Percentiles rank a stretch among this genome's conserved stretches.
phyloP scores from a whole-genome alignment of 768 basidiomycete species.

The Leccinum rimulosum region DNA sequence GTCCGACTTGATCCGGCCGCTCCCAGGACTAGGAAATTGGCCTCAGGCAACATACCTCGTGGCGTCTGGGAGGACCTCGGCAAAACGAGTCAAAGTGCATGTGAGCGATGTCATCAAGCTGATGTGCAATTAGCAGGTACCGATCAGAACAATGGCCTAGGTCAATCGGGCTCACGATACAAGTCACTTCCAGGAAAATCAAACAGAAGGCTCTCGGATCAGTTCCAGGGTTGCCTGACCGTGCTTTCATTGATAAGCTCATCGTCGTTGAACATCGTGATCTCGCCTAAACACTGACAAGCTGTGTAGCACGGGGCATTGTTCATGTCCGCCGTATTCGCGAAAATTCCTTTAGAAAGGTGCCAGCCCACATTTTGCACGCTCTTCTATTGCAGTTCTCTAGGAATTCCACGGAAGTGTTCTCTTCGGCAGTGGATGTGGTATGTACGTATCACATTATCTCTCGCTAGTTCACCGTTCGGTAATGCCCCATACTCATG shows the following conservation, averaged over 20 bases:
- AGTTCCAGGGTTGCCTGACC: slow-evolving; percentile 4
- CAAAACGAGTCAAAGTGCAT: slow-evolving; percentile 10
- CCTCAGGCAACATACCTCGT: slow-evolving; percentile 3
- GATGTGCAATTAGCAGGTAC: slow-evolving; percentile 3
- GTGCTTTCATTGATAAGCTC: slow-evolving; percentile 8
- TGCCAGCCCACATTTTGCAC: slow-evolving; percentile 10
- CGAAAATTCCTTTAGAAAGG: slow-evolving; percentile 23
- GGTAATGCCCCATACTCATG: slow-evolving; percentile 18
- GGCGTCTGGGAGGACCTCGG: slow-evolving; percentile 9
- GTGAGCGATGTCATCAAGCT: slow-evolving; percentile 3
- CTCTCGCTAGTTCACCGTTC: slow-evolving; percentile 4
- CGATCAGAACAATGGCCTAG: not conserved
- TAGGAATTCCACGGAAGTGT: slow-evolving; percentile 8
- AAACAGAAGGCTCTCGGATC: slow-evolving; percentile 16
- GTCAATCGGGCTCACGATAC: not conserved
- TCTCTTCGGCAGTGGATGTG: slow-evolving; percentile 14
- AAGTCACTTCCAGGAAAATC: not conserved
- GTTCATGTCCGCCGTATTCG: slow-evolving; percentile 30
- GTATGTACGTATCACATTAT: slow-evolving; percentile 11
- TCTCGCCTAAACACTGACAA: slow-evolving; percentile 25
- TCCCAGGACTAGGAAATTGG: slow-evolving; percentile 2
- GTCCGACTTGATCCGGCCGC: slow-evolving; percentile 17
- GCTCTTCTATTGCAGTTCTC: slow-evolving; percentile 24
- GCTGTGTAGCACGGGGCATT: slow-evolving; percentile 17
- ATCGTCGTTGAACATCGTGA: slow-evolving; percentile 11